Percentiles rank a stretch among this genome's conserved stretches.
Evolutionary conservation across 208 protist genomes (phyloP).

Genomic region (Leishmania major): DNA sequence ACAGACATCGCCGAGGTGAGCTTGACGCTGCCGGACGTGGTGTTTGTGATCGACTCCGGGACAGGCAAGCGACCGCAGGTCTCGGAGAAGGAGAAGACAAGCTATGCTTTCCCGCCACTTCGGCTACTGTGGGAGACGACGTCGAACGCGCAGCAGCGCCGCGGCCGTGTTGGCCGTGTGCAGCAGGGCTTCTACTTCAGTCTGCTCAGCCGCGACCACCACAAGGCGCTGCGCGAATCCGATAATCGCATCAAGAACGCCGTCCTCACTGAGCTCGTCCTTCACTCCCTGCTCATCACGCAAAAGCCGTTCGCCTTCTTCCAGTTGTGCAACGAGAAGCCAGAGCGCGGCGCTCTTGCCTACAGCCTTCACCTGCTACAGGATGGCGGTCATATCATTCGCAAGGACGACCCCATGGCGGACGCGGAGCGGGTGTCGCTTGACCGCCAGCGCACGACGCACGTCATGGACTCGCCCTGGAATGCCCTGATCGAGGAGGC

Average conservation of each 20-base stretch:
- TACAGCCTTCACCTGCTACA: conserved; percentile 63
- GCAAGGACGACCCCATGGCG: conserved; percentile 34
- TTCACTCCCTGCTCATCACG: conserved; percentile 80
- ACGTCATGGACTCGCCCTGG: conserved; percentile 47
- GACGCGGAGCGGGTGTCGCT: conserved; percentile 43
- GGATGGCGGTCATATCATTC: conserved; percentile 71
- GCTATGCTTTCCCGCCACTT: conserved; percentile 78
- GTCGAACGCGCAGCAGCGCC: conserved; percentile 70
- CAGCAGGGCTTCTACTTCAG: conserved; percentile 91
- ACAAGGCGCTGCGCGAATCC: conserved; percentile 29
- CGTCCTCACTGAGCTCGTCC: conserved; percentile 72
- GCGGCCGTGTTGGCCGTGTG: conserved; percentile 78
- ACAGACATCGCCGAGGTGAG: conserved; percentile 98
- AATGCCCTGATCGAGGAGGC: conserved; percentile 44
- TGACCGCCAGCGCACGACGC: conserved; percentile 19
- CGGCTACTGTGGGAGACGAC: conserved; percentile 75
- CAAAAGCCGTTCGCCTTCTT: conserved; percentile 65
- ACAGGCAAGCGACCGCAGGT: conserved; percentile 77
- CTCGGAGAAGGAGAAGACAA: conserved; percentile 38
- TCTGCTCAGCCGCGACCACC: conserved; percentile 54
- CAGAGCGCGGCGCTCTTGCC: conserved; percentile 52
- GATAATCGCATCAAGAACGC: conserved; percentile 66
- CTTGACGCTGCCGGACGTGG: conserved; percentile 96
- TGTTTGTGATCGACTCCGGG: conserved; percentile 96
- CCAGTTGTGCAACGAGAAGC: conserved; percentile 67